Conservation (phyloP, 2,329 filamentous ascomycete species). For the Daldinia sp. region DNA sequence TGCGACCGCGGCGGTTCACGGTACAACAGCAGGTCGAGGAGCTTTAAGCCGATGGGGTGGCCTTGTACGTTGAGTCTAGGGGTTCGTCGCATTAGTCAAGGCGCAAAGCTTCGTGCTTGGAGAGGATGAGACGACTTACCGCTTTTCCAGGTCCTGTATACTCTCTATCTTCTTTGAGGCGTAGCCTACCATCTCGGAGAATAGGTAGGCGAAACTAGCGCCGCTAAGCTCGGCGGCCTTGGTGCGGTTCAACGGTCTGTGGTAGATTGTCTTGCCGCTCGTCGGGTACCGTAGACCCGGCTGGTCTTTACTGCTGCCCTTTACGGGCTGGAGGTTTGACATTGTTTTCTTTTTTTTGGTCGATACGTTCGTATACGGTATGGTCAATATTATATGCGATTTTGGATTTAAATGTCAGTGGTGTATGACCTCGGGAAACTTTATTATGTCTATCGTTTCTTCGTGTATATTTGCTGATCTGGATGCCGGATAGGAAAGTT, state of each 20-base stretch:
- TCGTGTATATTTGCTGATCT: background rate
- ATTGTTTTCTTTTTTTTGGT: constrained; percentile 50
- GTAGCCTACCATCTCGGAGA: constrained; percentile 96
- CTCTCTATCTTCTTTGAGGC: constrained; percentile 91
- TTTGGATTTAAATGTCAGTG: background rate
- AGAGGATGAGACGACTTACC: constrained; percentile 73
- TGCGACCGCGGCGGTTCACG: constrained; percentile 78
- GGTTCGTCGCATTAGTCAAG: constrained; percentile 39
- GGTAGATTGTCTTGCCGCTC: constrained; percentile 97
- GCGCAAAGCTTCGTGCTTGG: too few species aligned
- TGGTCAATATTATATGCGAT: background rate
- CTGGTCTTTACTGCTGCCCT: constrained; percentile 61
- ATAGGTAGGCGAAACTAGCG: constrained; percentile 94
- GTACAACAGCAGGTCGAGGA: constrained; percentile 94
- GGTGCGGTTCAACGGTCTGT: constrained; percentile 90
- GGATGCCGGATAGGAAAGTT: background rate
- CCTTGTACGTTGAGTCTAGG: constrained; percentile 87
- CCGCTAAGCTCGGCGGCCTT: constrained; percentile 91
- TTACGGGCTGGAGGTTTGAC: constrained; percentile 64
- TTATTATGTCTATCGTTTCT: background rate
- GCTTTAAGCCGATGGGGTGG: constrained; percentile 91
- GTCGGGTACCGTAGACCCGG: constrained; percentile 86
- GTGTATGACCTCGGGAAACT: background rate
- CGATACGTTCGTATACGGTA: background rate
- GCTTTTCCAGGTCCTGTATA: constrained; percentile 92